Evolutionary conservation across 371 early-diverging fungal genomes (phyloP).

Genomic region (Mucor circinelloides): DNA sequence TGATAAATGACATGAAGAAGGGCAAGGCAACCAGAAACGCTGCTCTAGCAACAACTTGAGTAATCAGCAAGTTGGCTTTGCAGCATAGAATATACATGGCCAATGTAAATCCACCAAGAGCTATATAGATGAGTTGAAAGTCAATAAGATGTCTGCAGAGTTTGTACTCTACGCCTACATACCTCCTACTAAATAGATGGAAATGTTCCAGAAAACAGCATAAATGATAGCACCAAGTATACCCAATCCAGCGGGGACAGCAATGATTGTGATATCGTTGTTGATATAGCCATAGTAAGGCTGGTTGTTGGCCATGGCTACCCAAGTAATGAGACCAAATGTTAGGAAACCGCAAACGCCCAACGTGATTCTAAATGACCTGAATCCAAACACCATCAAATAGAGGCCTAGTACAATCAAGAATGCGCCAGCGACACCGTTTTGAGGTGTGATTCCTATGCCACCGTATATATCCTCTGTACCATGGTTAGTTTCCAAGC

Average conservation of each 20-base stretch:
- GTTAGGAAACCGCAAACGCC: conserved; percentile 38
- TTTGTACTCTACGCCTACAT: neutral
- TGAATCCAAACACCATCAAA: conserved; percentile 34
- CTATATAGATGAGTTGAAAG: neutral
- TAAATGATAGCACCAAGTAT: conserved; percentile 27
- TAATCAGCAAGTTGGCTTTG: conserved; percentile 15
- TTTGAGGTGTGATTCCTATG: conserved; percentile 30
- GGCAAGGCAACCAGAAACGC: conserved; percentile 17
- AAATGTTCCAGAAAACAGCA: conserved; percentile 25
- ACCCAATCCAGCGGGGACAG: conserved; percentile 27
- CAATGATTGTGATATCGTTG: conserved; percentile 25
- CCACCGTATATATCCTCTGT: conserved; percentile 24
- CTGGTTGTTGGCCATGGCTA: conserved; percentile 29
- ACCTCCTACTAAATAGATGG: conserved; percentile 21
- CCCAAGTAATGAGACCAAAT: conserved; percentile 33
- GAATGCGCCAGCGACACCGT: conserved; percentile 34
- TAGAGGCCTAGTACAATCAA: conserved; percentile 37
- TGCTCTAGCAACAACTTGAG: conserved; percentile 15
- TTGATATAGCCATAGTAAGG: conserved; percentile 30
- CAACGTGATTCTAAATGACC: conserved; percentile 31
- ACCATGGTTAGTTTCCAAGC: neutral
- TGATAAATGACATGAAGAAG: conserved; percentile 20
- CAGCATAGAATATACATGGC: conserved; percentile 26
- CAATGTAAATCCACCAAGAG: conserved; percentile 23
- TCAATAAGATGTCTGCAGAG: neutral